phyloP scores from a whole-genome alignment of 148 eudicot species.

The Chenopodium formosanum region DNA sequence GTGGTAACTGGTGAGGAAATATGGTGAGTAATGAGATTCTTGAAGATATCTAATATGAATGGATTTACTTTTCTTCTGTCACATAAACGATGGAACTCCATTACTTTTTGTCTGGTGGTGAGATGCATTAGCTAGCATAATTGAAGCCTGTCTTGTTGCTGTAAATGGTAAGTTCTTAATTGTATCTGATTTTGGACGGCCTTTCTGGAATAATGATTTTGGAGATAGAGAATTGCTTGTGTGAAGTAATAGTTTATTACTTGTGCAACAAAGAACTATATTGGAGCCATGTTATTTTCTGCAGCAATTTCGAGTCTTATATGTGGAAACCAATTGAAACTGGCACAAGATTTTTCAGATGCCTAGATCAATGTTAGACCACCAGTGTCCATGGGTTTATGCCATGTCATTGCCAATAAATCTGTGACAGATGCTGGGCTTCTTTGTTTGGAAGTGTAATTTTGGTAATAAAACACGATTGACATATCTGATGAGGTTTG shows the following conservation, averaged over 20 bases:
- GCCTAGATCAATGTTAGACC: neutral
- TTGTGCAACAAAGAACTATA: neutral
- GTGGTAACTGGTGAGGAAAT: neutral
- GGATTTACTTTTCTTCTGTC: neutral
- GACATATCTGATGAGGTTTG: too few relatives aligned
- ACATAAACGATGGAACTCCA: neutral
- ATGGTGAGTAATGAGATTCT: neutral
- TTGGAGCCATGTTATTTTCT: neutral
- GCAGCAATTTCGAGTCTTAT: neutral
- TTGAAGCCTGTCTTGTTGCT: too few relatives aligned
- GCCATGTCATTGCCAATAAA: neutral
- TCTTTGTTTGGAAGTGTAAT: too few relatives aligned
- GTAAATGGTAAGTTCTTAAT: neutral
- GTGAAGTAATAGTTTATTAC: neutral
- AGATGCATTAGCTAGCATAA: too few relatives aligned
- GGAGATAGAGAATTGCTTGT: neutral
- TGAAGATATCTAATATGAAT: neutral
- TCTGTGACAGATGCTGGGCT: too few relatives aligned
- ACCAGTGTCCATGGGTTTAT: neutral
- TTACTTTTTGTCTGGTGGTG: neutral
- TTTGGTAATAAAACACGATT: too few relatives aligned
- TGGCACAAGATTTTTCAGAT: neutral
- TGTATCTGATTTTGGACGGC: neutral
- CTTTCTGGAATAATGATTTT: neutral
- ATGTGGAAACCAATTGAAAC: neutral